Evolutionary conservation across 2,329 filamentous ascomycete species (phyloP).

Genomic region (Seiridium cupressi): DNA sequence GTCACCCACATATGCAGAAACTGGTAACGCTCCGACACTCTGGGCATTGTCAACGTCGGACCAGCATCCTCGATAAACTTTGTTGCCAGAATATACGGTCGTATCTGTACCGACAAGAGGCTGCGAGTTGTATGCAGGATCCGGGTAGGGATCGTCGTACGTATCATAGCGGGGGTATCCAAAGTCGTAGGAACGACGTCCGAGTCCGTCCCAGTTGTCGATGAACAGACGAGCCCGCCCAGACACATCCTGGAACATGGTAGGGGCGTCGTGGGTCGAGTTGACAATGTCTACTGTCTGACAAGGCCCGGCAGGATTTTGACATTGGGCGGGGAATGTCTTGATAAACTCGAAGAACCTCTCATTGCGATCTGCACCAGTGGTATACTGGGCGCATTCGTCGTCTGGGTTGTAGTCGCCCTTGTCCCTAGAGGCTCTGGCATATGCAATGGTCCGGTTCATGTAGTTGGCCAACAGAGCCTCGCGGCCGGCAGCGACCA

Average conservation of each 20-base stretch:
- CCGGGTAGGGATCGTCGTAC: constrained; percentile 11
- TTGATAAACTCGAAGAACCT: constrained; percentile 13
- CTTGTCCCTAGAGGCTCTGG: constrained; percentile 6
- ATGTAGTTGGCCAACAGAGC: constrained; percentile 10
- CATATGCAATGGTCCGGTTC: constrained; percentile 10
- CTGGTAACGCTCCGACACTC: constrained; percentile 7
- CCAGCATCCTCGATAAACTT: constrained; percentile 8
- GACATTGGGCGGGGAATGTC: constrained; percentile 7
- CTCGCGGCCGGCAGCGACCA: constrained; percentile 5
- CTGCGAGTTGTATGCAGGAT: constrained; percentile 3
- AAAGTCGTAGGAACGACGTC: constrained; percentile 6
- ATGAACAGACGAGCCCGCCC: constrained; percentile 12
- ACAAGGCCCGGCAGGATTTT: constrained; percentile 3
- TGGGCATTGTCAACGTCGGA: constrained; percentile 9
- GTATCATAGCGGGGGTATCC: constrained; percentile 8
- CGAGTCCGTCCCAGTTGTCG: constrained; percentile 12
- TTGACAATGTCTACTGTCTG: constrained; percentile 11
- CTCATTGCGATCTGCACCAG: constrained; percentile 10
- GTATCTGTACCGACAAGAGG: constrained; percentile 4
- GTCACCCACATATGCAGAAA: constrained; percentile 1
- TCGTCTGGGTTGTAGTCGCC: constrained; percentile 8
- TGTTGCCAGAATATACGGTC: constrained; percentile 6
- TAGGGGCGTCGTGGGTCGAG: constrained; percentile 10
- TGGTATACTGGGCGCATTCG: constrained; percentile 9
- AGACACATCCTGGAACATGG: constrained; percentile 8